phyloP scores from a whole-genome alignment of 1,139 yeast genomes.

The Sugiyamaella sp. region DNA sequence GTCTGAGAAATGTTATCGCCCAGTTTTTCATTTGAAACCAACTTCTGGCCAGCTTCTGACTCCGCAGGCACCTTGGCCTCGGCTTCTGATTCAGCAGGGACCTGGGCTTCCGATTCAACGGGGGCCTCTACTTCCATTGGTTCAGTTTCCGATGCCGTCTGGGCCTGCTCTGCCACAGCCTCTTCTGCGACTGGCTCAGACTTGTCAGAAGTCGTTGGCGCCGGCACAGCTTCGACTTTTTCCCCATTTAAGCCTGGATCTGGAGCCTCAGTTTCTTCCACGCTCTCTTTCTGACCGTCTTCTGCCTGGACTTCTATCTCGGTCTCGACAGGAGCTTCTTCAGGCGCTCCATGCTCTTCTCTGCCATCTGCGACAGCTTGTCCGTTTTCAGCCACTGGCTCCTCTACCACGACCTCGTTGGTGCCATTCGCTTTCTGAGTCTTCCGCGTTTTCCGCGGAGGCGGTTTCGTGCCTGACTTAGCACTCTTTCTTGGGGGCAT shows the following conservation, averaged over 20 bases:
- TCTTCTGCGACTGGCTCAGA: too few relatives aligned
- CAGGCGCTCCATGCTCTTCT: not conserved
- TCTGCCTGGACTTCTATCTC: conserved; percentile 15
- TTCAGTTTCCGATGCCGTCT: too few relatives aligned
- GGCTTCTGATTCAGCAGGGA: too few relatives aligned
- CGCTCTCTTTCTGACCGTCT: not conserved
- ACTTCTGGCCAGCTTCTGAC: too few relatives aligned
- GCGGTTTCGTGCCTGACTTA: conserved; percentile 16
- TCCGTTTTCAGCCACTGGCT: conserved; percentile 5
- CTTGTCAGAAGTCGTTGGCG: not conserved
- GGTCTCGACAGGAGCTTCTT: conserved; percentile 14
- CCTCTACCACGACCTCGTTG: conserved; percentile 1
- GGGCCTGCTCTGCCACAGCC: too few relatives aligned
- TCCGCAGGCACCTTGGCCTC: too few relatives aligned
- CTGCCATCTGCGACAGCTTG: not conserved
- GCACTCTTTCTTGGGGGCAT: conserved; percentile 14
- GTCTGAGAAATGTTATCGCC: too few relatives aligned
- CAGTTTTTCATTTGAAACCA: too few relatives aligned
- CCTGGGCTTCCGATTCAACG: too few relatives aligned
- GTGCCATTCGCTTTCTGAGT: conserved; percentile 16
- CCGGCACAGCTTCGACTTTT: not conserved
- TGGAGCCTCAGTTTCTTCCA: not conserved
- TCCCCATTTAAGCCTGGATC: not conserved
- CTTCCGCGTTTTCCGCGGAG: conserved; percentile 24
- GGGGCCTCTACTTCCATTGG: too few relatives aligned